Conservation (phyloP, 305 asterid genomes). For the Striga hermonthica region DNA sequence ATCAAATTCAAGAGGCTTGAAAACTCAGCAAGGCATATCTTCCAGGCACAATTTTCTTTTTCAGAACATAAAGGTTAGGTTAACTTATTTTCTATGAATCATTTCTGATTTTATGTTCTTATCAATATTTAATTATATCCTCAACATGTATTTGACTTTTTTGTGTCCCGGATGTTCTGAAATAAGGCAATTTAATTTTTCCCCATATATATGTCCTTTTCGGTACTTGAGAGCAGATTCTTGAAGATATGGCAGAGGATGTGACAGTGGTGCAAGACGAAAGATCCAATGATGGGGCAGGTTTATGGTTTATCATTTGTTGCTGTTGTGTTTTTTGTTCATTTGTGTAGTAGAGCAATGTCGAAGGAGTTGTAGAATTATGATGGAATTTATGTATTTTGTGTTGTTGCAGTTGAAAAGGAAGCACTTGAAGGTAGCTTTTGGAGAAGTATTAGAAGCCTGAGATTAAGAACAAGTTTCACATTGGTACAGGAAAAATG, state of each 20-base stretch:
- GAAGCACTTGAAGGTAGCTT: constrained; percentile 49
- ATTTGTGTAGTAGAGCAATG: neutral
- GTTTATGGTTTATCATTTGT: neutral
- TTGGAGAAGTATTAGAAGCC: constrained; percentile 42
- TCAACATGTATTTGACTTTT: neutral
- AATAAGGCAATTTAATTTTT: too few species aligned
- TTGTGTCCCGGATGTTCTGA: constrained; percentile 22
- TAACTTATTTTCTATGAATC: neutral
- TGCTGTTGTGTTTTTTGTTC: neutral
- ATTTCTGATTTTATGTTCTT: neutral
- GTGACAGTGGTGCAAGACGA: constrained; percentile 44
- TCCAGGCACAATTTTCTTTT: too few species aligned
- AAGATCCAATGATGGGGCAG: constrained; percentile 48
- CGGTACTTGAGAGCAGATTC: too few species aligned
- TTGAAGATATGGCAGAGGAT: constrained; percentile 47
- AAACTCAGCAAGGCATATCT: too few species aligned
- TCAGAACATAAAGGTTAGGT: constrained; percentile 82
- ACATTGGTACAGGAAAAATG: constrained; percentile 48
- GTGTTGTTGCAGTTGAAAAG: constrained; percentile 50
- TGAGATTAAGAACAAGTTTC: constrained; percentile 42
- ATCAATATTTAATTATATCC: neutral
- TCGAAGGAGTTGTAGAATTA: neutral
- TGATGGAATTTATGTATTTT: neutral
- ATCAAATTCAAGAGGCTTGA: too few species aligned
- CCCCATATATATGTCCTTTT: too few species aligned